A percentile compares a stretch with the other conserved stretches of the same genome.
phyloP scores from a whole-genome alignment of 2,329 filamentous ascomycete genomes.

The Botrytis paeoniae region DNA sequence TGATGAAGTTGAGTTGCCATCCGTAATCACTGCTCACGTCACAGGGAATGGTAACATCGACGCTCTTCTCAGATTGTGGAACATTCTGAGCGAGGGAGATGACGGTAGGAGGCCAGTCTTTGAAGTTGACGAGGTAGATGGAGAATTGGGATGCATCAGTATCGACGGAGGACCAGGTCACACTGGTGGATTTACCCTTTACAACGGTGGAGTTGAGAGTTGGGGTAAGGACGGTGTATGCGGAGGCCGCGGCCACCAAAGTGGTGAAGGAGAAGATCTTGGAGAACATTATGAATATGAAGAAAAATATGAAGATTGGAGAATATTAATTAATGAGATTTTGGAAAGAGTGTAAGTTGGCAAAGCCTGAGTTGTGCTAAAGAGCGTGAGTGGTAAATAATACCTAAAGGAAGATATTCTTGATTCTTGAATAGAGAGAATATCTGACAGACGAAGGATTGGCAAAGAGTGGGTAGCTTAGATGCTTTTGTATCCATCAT shows the following conservation, averaged over 20 bases:
- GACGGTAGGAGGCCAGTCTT: slow-evolving; percentile 17
- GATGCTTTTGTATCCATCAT: slow-evolving; percentile 13
- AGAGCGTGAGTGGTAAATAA: slow-evolving; percentile 8
- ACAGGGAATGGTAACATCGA: slow-evolving; percentile 15
- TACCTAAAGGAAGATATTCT: not conserved
- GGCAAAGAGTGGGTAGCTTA: not conserved
- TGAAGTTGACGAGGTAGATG: slow-evolving; percentile 19
- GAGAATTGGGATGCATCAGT: slow-evolving; percentile 16
- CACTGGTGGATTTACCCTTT: slow-evolving; percentile 15
- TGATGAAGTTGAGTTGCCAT: slow-evolving; percentile 21
- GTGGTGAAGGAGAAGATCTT: slow-evolving; percentile 11
- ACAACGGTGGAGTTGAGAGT: slow-evolving; percentile 9
- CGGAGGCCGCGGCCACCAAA: slow-evolving; percentile 4
- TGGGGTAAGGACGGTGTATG: slow-evolving; percentile 13
- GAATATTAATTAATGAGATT: not conserved
- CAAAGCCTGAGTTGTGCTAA: slow-evolving; percentile 5
- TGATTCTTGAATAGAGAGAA: slow-evolving; percentile 3
- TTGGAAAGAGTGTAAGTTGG: slow-evolving; percentile 17
- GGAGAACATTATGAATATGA: slow-evolving; percentile 15
- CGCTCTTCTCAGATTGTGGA: not conserved
- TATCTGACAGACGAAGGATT: slow-evolving; percentile 3
- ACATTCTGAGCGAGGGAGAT: slow-evolving; percentile 18
- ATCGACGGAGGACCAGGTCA: slow-evolving; percentile 7
- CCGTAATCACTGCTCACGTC: slow-evolving; percentile 3
- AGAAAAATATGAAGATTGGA: not conserved